Conservation (phyloP, 192 early-diverging fungal genomes). For the Coemansia furcata region DNA sequence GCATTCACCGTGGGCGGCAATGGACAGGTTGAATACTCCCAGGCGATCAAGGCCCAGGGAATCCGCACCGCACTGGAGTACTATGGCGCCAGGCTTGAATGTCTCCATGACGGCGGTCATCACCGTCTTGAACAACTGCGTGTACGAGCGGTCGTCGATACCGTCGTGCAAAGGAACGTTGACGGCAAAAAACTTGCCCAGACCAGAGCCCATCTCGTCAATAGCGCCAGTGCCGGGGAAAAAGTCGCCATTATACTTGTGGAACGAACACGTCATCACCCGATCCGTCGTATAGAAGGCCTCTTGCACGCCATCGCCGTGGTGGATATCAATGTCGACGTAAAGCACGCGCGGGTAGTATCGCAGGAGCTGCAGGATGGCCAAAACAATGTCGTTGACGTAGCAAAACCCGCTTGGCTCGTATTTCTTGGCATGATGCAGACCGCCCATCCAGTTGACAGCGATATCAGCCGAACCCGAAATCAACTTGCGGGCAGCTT, state of each 20-base stretch:
- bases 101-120: constrained; percentile 93
- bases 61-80: constrained; percentile 97
- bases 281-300: constrained; percentile 91
- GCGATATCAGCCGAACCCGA: constrained; percentile 83
- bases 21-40: constrained; percentile 93
- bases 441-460: constrained; percentile 90
- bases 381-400: constrained; percentile 92
- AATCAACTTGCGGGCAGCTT: constrained; percentile 82
- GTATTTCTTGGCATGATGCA: constrained; percentile 79
- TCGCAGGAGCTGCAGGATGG: constrained; percentile 69
- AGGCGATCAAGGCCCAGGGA: constrained; percentile 92
- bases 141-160: constrained; percentile 91
- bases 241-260: constrained; percentile 91
- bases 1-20: constrained; percentile 86
- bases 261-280: constrained; percentile 95
- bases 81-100: constrained; percentile 86
- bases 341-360: constrained; percentile 90
- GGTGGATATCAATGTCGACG: constrained; percentile 91
- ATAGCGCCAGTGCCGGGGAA: constrained; percentile 94
- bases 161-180: constrained; percentile 94
- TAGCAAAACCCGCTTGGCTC: constrained; percentile 95
- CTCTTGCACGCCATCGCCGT: constrained; percentile 94
- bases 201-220: constrained; percentile 82
- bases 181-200: constrained; percentile 90
- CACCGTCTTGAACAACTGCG: constrained; percentile 61